Evolutionary conservation across 495 filamentous ascomycete species (phyloP).

Genomic region (Penicillium odoratum): DNA sequence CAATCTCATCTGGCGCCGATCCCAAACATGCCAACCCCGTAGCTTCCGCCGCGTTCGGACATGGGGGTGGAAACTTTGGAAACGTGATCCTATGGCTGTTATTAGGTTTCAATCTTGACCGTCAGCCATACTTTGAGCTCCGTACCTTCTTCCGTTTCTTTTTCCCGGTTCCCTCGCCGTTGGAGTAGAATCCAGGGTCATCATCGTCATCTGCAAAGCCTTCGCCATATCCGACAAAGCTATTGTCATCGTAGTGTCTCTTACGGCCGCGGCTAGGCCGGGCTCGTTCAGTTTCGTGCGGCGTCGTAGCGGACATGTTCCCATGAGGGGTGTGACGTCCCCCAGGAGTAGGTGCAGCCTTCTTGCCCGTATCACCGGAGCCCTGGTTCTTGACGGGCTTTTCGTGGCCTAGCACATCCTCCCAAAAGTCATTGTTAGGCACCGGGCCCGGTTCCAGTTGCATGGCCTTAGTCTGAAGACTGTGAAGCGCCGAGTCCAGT

Average conservation of each 20-base stretch:
- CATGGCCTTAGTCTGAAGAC: constrained; percentile 53
- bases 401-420: constrained; percentile 59
- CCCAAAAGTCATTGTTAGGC: constrained; percentile 59
- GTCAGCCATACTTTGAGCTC: constrained; percentile 6
- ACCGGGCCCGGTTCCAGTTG: constrained; percentile 56
- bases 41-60: constrained; percentile 46
- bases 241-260: constrained; percentile 65
- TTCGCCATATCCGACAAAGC: constrained; percentile 69
- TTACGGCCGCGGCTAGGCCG: constrained; percentile 64
- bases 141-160: constrained; percentile 56
- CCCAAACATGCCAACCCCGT: constrained; percentile 50
- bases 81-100: constrained; percentile 39
- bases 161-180: constrained; percentile 46
- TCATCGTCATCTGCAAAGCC: constrained; percentile 61
- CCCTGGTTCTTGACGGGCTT: constrained; percentile 44
- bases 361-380: constrained; percentile 35
- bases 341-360: constrained; percentile 36
- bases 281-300: constrained; percentile 42
- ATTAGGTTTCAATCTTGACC: constrained; percentile 9
- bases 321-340: constrained; percentile 28
- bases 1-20: constrained; percentile 44
- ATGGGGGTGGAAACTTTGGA: constrained; percentile 45
- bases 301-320: constrained; percentile 31
- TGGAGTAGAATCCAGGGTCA: constrained; percentile 49
- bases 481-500: constrained; percentile 44